Base-by-base conservation (phyloP, 2,329 filamentous ascomycete genomes). In the Penicillium sp. region DNA sequence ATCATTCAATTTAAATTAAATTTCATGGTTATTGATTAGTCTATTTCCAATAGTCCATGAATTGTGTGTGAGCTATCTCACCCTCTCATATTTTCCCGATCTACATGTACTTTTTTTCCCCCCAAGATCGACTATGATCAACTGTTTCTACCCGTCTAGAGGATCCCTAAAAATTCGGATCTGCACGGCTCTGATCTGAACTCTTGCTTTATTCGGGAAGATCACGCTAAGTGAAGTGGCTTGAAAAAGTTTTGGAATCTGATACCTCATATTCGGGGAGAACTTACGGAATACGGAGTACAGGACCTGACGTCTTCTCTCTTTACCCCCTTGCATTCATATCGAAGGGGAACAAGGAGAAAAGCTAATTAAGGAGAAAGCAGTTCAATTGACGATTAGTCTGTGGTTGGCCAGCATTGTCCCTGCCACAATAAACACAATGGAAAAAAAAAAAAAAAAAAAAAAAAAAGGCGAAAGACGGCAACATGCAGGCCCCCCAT, bases 221-320 rank as follows among this genome's bases (percentile, higher is more conserved):
- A 54, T 35, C 37, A 54, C 39, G 24, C 39, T n/a, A 45, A 39
- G 7, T 20, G 11, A 24, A n/a, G 14, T 26, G 32, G 5, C 22
- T 29, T 18, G 11, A 26, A 24, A 24, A 48, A 18, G 29, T 34
- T 13, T 44, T 32, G 32, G 34, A 50, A 50, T 31, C 38, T 56
- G 63, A 66, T 57, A 63, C 47, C 59, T 66, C 64, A 66, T 57
- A 66, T 65, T 57, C 8, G 38, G 11, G 18, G 29, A 29, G 26
- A 4, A 29, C 24, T 14, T 35, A 24, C 20, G 31, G 45, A 48
- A n/a, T n/a, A n/a, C 24, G 24, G 24, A 26, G 38, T 44, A 35
- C 49, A 34, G 29, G n/a, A 24, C 24, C n/a, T 52, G 50, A 52
- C 50, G 50, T 47, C 38, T 38, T 22, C 13, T 26, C 24, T 31